Evolutionary conservation across 352 stramenopile genomes (phyloP), one percentile per base, ranked within the genome.

Genomic region (Globisporangium iwayamae): DNA sequence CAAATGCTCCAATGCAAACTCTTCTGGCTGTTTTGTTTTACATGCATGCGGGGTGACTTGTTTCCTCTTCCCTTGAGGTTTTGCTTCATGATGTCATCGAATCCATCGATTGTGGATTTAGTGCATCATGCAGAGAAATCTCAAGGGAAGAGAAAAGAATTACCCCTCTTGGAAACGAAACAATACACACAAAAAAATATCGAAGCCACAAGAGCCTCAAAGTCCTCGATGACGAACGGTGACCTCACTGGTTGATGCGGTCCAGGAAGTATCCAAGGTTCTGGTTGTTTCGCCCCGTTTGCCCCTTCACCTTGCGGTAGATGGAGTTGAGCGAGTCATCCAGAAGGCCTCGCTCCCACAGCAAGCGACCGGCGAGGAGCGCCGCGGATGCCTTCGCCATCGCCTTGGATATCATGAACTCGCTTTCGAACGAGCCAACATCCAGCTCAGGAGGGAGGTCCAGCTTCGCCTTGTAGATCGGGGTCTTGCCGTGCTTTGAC

Each of bases 301-400:
- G 79, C 11, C 69, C 50, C 60, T 91, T 90, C n/a, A 47, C 60
- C 46, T 78, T 81, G 48, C 85, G 83, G 56, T 89, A 92, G 22
- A 92, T 78, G 18, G 85, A 92, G 58, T 90, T 90, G 32, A 94
- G 68, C 25, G 80, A 85, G 3, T 78, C 69, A 34, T 94, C 85
- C 13, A 94, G 65, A 14, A 84, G 36, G 28, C 74, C 70, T 30
- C 74, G 64, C 14, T 84, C 76, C 45, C 85, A 60, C 4, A 94
- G 71, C 32, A 74, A 67, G 18, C 79, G 76, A 38, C 83, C 90
- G 13, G 76, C 85, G n/a, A 61, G 53, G 51, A 94, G 87, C 8
- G 85, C 81, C 6, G 66, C 83, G 3, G 75, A 62, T 0, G 83
- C 81, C 71, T 88, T 85, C 48, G 79, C 82, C 56, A 69, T 73